Percentiles rank a stretch among this genome's conserved stretches.
phyloP scores from a whole-genome alignment of 1,284 basidiomycete species.

The Ustilago sp. region DNA sequence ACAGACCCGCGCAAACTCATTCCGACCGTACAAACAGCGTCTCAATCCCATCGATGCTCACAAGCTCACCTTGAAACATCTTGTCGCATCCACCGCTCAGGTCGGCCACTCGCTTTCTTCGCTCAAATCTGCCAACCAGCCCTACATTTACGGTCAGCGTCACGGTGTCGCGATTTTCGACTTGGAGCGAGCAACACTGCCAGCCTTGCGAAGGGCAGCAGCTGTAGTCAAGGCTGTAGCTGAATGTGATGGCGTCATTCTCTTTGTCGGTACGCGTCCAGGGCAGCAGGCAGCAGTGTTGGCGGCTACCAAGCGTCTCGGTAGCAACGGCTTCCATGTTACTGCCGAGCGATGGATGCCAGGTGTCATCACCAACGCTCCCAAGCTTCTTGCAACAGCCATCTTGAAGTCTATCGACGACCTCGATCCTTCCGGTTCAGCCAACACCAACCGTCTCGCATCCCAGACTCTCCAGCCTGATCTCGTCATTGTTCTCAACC shows the following conservation, averaged over 20 bases:
- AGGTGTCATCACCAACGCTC: conserved; percentile 90
- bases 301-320: conserved; percentile 84
- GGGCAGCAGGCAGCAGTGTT: conserved; percentile 82
- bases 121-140: conserved; percentile 87
- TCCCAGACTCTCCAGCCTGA: conserved; percentile 81
- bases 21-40: conserved; percentile 80
- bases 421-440: conserved; percentile 29
- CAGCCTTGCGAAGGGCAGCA: conserved; percentile 88
- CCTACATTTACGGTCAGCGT: conserved; percentile 93
- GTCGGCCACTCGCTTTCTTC: conserved; percentile 87
- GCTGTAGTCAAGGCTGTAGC: conserved; percentile 86
- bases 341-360: conserved; percentile 87
- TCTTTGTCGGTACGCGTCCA: conserved; percentile 89
- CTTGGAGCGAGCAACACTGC: conserved; percentile 86
- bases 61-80: conserved; percentile 84
- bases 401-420: conserved; percentile 53
- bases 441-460: conserved; percentile 70
- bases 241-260: conserved; percentile 82
- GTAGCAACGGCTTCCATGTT: conserved; percentile 77
- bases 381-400: conserved; percentile 72
- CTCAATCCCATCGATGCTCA: conserved; percentile 76
- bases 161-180: conserved; percentile 93
- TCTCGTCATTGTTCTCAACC: conserved; percentile 88
- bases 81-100: conserved; percentile 92
- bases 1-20: conserved; percentile 78